phyloP scores from a whole-genome alignment of 441 rosid species.

The Caryocar brasiliense region DNA sequence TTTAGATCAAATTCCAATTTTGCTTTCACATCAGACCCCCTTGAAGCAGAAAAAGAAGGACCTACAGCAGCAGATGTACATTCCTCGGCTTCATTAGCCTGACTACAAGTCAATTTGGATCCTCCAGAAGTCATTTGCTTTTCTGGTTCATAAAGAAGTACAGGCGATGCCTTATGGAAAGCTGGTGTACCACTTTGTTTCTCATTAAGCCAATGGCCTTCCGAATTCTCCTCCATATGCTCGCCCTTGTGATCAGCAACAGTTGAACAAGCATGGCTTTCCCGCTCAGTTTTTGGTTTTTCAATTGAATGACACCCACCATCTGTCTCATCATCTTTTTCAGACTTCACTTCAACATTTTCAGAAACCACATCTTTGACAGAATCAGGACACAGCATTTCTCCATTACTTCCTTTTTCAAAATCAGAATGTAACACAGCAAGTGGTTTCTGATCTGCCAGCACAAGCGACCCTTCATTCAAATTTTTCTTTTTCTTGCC shows the following conservation, averaged over 20 bases:
- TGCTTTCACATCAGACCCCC: conserved; percentile 35
- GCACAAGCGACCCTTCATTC: conserved; percentile 13
- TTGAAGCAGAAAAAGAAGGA: conserved; percentile 23
- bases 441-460: conserved; percentile 25
- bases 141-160: conserved; percentile 21
- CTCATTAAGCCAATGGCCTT: conserved; percentile 19
- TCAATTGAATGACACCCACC: conserved; percentile 11
- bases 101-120: conserved; percentile 22
- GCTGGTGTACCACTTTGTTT: conserved; percentile 8
- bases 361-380: conserved; percentile 16
- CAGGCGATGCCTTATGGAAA: conserved; percentile 18
- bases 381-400: conserved; percentile 17
- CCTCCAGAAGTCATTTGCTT: conserved; percentile 24
- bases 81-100: conserved; percentile 46
- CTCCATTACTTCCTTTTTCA: conserved; percentile 20
- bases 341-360: conserved; percentile 23
- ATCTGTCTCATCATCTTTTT: conserved; percentile 24
- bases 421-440: conserved; percentile 13
- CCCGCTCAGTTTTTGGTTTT: conserved; percentile 18
- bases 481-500: conserved; percentile 22
- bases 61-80: conserved; percentile 28
- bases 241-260: conserved; percentile 20
- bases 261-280: conserved; percentile 25
- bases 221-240: conserved; percentile 17
- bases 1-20: conserved; percentile 79